These are phyloP conservation scores for Cryphonectria japonica DNA, from an alignment of 2,329 filamentous ascomycete genomes.

Conservation along the genomic window DNA sequence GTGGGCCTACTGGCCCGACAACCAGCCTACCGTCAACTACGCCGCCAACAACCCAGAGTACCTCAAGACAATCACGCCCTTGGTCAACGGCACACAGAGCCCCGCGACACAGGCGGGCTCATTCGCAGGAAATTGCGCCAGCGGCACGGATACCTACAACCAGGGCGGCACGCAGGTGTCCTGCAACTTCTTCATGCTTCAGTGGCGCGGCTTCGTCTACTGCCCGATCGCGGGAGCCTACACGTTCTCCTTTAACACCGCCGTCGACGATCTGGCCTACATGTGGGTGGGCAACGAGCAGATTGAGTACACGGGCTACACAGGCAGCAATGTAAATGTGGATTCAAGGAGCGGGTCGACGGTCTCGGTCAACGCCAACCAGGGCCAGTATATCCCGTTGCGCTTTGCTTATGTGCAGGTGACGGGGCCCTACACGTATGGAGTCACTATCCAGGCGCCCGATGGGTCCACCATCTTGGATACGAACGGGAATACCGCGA, in stretches of 20 bases:
- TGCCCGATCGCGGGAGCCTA: background rate
- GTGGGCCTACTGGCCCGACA: background rate
- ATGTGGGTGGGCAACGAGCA: background rate
- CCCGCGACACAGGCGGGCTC: background rate
- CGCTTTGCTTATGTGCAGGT: slow-evolving; percentile 3
- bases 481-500: background rate
- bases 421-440: background rate
- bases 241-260: background rate
- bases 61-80: background rate
- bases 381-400: slow-evolving; percentile 15
- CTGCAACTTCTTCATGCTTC: background rate
- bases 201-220: slow-evolving; percentile 3
- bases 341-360: background rate
- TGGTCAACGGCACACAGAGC: background rate
- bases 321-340: background rate
- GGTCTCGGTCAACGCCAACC: background rate
- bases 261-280: slow-evolving; percentile 3
- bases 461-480: slow-evolving; percentile 3
- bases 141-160: background rate
- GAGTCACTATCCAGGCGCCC: background rate
- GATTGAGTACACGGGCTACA: background rate
- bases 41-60: slow-evolving; percentile 8
- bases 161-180: background rate
- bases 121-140: background rate
- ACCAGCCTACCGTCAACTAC: background rate